Conservation (phyloP, 331 rosid species). For the Saraca asoca region DNA sequence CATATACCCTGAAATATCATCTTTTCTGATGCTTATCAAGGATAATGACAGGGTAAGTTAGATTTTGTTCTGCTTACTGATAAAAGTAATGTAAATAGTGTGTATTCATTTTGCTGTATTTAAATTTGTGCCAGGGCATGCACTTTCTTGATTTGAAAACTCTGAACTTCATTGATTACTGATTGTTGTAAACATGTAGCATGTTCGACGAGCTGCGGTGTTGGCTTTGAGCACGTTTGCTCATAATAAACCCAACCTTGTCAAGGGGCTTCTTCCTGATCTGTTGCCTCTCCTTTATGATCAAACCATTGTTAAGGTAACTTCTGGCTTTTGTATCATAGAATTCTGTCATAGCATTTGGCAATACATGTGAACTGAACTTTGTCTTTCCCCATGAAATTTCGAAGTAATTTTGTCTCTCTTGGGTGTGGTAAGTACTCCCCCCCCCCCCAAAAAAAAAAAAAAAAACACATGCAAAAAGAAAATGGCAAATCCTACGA, state of each 20-base stretch:
- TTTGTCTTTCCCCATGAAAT: not conserved
- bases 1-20: constrained; percentile 87
- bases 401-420: constrained; percentile 18
- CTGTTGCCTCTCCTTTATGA: constrained; percentile 98
- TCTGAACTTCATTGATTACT: constrained; percentile 35
- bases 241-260: constrained; percentile 94
- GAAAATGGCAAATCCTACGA: not conserved
- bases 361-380: not conserved
- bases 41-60: constrained; percentile 85
- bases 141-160: constrained; percentile 22
- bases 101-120: constrained; percentile 4
- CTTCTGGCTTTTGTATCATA: constrained; percentile 12
- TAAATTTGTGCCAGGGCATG: constrained; percentile 7
- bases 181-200: constrained; percentile 56
- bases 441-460: not conserved
- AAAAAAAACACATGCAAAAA: too few relatives aligned
- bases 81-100: constrained; percentile 15
- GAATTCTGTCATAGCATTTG: constrained; percentile 1
- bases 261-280: constrained; percentile 95
- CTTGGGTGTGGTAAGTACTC: too few relatives aligned
- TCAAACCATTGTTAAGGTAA: constrained; percentile 95
- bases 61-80: constrained; percentile 16
- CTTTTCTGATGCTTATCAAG: constrained; percentile 95
- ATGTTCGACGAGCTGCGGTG: constrained; percentile 99
- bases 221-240: constrained; percentile 97